Conservation (phyloP, 176 grass and related monocot species). For the Aegilops bicornis region DNA sequence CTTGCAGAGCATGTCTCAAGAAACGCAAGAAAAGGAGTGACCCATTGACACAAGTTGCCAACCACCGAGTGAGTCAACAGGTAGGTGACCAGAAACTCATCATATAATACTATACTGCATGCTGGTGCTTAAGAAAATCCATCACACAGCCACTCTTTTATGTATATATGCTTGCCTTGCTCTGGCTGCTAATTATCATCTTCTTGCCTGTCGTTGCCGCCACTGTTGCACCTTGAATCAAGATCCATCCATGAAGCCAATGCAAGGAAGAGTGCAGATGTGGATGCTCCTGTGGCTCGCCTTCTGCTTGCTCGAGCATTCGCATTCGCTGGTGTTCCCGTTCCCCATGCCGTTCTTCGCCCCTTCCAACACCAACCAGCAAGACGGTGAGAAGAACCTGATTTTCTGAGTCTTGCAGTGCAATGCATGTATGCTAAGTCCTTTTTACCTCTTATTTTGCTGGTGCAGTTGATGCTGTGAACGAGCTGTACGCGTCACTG, state of each 20-base stretch:
- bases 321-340: slow-evolving; percentile 15
- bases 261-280: not conserved
- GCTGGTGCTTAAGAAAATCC: not conserved
- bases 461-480: slow-evolving; percentile 56
- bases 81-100: slow-evolving; percentile 31
- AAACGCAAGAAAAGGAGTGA: not conserved
- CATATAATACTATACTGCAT: slow-evolving; percentile 10
- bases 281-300: slow-evolving; percentile 10
- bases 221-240: not conserved
- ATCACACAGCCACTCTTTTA: not conserved
- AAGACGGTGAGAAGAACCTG: slow-evolving; percentile 22
- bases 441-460: not conserved
- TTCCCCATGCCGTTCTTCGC: slow-evolving; percentile 34
- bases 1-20: not conserved
- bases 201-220: not conserved
- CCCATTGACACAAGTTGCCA: not conserved
- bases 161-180: not conserved
- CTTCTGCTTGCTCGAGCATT: slow-evolving; percentile 14
- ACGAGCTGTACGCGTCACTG: slow-evolving; percentile 44
- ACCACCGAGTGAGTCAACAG: slow-evolving; percentile 14
- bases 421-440: not conserved
- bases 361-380: slow-evolving; percentile 28
- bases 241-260: not conserved
- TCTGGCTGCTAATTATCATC: not conserved
- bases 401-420: not conserved